A percentile compares a stretch with the other conserved stretches of the same genome.
Evolutionary conservation across 495 filamentous ascomycete genomes (phyloP).

Genomic region (Parathielavia appendiculata): DNA sequence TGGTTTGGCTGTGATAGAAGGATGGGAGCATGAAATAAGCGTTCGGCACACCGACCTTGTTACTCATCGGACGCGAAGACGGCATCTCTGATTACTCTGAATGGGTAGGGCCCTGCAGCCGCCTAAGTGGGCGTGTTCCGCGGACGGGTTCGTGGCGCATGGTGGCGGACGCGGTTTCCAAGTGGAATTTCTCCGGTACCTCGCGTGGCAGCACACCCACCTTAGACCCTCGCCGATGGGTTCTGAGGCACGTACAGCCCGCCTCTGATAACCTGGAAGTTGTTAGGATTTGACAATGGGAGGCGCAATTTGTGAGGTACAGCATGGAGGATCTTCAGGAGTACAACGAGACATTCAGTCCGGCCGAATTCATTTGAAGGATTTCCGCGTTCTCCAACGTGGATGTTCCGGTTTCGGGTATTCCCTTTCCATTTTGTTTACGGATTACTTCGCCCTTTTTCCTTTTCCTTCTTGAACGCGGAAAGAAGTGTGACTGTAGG

Average conservation of each 20-base stretch:
- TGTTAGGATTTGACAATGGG: too few species aligned
- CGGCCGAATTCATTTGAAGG: too few species aligned
- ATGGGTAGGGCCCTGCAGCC: constrained; percentile 28
- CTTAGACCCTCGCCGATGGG: background rate
- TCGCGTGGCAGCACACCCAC: background rate
- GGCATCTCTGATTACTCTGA: constrained; percentile 84
- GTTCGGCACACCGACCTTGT: constrained; percentile 99
- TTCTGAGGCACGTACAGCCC: background rate
- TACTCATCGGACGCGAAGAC: constrained; percentile 91
- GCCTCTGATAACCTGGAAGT: background rate
- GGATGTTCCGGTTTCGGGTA: too few species aligned
- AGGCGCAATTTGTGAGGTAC: too few species aligned
- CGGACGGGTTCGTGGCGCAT: background rate
- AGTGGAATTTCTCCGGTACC: constrained; percentile 10
- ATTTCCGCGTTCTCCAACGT: too few species aligned
- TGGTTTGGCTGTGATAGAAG: constrained; percentile 65
- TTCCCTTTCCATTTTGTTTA: too few species aligned
- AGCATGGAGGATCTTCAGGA: too few species aligned
- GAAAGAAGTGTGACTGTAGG: too few species aligned
- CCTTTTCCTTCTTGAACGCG: too few species aligned
- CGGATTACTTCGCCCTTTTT: too few species aligned
- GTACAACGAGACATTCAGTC: too few species aligned
- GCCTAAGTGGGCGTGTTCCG: constrained; percentile 6
- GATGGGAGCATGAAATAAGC: constrained; percentile 85
- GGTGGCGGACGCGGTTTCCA: background rate